phyloP scores from a whole-genome alignment of 192 early-diverging fungal genomes.

The Dispira parvispora region DNA sequence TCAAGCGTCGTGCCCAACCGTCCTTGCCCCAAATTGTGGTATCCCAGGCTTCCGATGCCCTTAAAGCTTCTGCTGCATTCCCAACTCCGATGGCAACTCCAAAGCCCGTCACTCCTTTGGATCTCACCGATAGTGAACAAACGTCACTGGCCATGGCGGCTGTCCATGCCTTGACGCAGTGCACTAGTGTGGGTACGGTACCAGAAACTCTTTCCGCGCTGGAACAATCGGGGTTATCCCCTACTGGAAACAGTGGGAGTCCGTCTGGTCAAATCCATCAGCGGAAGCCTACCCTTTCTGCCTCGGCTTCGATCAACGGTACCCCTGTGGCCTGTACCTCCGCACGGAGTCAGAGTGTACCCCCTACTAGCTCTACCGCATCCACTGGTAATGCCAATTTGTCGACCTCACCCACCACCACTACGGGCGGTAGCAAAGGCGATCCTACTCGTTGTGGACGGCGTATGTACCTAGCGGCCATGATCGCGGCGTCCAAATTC shows the following conservation, averaged over 20 bases:
- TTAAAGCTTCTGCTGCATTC: neutral
- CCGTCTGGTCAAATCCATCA: no score
- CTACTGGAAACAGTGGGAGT: no score
- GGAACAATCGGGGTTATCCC: no score
- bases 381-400: conserved; percentile 11
- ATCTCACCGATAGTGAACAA: neutral
- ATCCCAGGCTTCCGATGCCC: neutral
- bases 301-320: conserved; percentile 15
- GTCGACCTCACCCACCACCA: conserved; percentile 12
- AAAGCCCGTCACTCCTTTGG: neutral
- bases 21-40: conserved; percentile 18
- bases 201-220: no score
- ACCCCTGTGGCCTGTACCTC: conserved; percentile 13
- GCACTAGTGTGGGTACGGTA: neutral
- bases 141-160: conserved; percentile 1
- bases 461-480: conserved; percentile 65
- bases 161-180: conserved; percentile 2
- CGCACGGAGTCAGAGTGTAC: no score
- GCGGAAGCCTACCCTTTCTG: neutral
- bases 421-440: conserved; percentile 2
- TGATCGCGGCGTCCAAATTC: conserved; percentile 78
- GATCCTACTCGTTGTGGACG: conserved; percentile 39
- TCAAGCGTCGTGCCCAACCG: no score
- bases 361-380: no score
- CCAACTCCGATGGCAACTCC: conserved; percentile 6